A percentile compares a stretch with the other conserved stretches of the same genome.
Evolutionary conservation across 1,284 basidiomycete genomes (phyloP).

Genomic region (Ceratobasidium sp.): DNA sequence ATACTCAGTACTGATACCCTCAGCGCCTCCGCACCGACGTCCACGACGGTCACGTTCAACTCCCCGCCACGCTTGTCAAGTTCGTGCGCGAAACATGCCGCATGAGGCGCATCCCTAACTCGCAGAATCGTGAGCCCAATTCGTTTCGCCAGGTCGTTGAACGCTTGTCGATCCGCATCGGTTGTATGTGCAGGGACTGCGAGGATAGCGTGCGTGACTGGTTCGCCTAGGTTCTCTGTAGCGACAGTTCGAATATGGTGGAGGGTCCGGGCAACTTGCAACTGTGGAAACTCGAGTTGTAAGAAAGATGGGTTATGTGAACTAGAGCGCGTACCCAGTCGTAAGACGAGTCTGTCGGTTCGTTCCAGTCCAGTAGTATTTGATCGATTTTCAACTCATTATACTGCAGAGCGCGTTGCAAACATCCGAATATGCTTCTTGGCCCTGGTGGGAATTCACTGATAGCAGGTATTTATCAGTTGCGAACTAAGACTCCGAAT

Average conservation of each 20-base stretch:
- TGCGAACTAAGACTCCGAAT: not conserved
- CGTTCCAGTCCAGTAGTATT: too few species aligned
- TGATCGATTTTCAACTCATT: too few species aligned
- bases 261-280: not conserved
- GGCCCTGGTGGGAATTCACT: not conserved
- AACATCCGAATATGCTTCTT: too few species aligned
- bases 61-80: not conserved
- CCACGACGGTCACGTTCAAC: not conserved
- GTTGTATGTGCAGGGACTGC: not conserved
- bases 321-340: not conserved
- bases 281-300: not conserved
- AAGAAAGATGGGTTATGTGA: not conserved
- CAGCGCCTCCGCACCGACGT: not conserved
- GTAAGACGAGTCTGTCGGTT: not conserved
- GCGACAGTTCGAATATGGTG: not conserved
- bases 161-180: not conserved
- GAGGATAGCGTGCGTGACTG: slow-evolving; percentile 5
- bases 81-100: not conserved
- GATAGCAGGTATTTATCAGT: not conserved
- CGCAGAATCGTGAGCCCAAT: not conserved
- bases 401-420: too few species aligned
- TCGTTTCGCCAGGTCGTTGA: not conserved
- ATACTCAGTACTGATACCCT: not conserved
- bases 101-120: not conserved
- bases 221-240: not conserved